Evolutionary conservation across 2,329 filamentous ascomycete species (phyloP).

Genomic region (Pleurostoma richardsiae): DNA sequence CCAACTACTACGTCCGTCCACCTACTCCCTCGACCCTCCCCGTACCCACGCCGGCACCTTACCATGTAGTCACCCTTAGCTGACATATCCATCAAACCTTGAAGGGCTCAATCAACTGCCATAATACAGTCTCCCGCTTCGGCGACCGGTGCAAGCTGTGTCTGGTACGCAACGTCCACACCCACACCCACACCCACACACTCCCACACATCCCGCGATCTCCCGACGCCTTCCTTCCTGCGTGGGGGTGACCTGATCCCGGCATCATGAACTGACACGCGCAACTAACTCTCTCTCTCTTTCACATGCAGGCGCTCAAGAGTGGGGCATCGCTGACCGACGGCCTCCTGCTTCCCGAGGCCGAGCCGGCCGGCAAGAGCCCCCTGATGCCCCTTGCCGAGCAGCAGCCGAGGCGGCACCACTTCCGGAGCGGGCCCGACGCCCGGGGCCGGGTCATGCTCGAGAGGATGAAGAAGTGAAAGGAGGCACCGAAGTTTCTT

Average conservation of each 20-base stretch:
- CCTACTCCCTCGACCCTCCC: background rate
- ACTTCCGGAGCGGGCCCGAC: conserved; percentile 6
- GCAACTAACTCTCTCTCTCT: conserved; percentile 5
- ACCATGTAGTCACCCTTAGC: too few species aligned
- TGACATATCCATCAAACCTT: background rate
- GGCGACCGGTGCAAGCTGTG: conserved; percentile 30
- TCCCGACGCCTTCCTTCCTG: too few species aligned
- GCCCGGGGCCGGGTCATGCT: conserved; percentile 2
- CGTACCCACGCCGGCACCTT: background rate
- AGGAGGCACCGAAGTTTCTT: background rate
- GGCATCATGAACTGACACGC: background rate
- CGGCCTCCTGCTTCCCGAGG: conserved; percentile 15
- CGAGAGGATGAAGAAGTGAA: conserved; percentile 1
- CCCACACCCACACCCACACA: conserved; percentile 3
- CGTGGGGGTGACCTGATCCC: too few species aligned
- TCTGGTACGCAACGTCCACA: conserved; percentile 15
- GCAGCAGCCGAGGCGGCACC: conserved; percentile 6
- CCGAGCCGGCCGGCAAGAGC: conserved; percentile 14
- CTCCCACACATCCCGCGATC: too few species aligned
- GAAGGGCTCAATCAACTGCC: conserved; percentile 29
- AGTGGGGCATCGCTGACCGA: conserved; percentile 19
- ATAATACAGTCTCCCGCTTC: conserved; percentile 27
- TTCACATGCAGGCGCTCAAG: conserved; percentile 14
- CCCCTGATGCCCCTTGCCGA: background rate
- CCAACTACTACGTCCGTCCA: conserved; percentile 29